Percentiles rank a stretch among this genome's conserved stretches.
These are phyloP conservation scores for Microsporum canis DNA, from an alignment of 2,329 filamentous ascomycete species.

Conservation along the genomic window DNA sequence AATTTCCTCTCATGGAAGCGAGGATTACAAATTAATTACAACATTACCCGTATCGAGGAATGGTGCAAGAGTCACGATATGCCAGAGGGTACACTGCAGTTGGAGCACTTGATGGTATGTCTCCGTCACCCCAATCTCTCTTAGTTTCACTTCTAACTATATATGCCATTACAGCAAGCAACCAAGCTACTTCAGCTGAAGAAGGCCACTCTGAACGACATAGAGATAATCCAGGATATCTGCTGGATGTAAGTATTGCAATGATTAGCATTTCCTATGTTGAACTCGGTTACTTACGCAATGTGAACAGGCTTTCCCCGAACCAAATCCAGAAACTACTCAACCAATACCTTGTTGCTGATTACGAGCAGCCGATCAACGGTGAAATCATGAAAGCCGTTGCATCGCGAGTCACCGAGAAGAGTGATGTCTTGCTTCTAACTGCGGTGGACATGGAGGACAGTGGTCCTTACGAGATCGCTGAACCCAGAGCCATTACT, in stretches of 20 bases:
- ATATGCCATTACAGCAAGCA: slow-evolving; percentile 55
- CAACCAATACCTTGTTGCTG: slow-evolving; percentile 95
- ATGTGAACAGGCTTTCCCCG: slow-evolving; percentile 64
- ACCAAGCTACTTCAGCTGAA: slow-evolving; percentile 97
- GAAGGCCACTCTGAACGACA: slow-evolving; percentile 97
- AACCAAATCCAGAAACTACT: slow-evolving; percentile 98
- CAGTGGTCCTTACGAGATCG: slow-evolving; percentile 95
- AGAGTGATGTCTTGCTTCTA: slow-evolving; percentile 88
- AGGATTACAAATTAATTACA: slow-evolving; percentile 98
- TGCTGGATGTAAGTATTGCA: slow-evolving; percentile 82
- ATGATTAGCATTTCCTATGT: neutral
- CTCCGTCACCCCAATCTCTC: neutral
- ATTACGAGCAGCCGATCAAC: slow-evolving; percentile 98
- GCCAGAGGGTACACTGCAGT: slow-evolving; percentile 92
- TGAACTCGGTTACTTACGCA: slow-evolving; percentile 5
- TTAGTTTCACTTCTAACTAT: slow-evolving; percentile 10
- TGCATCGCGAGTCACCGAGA: slow-evolving; percentile 90
- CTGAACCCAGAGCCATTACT: slow-evolving; percentile 88
- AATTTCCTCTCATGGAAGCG: slow-evolving; percentile 99
- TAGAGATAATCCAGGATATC: slow-evolving; percentile 99
- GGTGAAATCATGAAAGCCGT: slow-evolving; percentile 99
- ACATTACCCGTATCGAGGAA: slow-evolving; percentile 97
- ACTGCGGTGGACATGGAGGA: slow-evolving; percentile 98
- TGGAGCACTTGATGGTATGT: slow-evolving; percentile 91
- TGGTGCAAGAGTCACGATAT: slow-evolving; percentile 99